Base-by-base conservation (phyloP, 805 yeast species). In the Naumovozyma dairenensis region DNA sequence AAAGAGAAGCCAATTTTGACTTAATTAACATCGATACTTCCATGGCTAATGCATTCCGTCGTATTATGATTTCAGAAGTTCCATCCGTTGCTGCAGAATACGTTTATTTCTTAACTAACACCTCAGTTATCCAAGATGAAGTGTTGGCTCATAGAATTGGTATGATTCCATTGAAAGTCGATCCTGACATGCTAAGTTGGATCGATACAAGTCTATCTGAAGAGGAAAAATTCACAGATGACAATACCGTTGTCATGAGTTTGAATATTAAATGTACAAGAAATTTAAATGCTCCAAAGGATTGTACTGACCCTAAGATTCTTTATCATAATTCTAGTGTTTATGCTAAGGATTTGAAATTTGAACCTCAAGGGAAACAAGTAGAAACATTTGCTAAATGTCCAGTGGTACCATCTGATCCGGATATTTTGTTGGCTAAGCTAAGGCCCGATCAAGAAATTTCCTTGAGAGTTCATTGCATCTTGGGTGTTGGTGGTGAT, bases 371-470 rank as follows among this genome's bases (percentile, higher is more conserved):
- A 51, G 97, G 96, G 18, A 72, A 74, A 40, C 98, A 92, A 62
- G 60, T 65, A 13, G 89, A 80, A 46, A 59, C 66, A 25, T 84
- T 82, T 61, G 74, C 78, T 43, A 66, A 69, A 35, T 60, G 57
- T 33, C 84, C 87, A 1, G 83, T 80, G 25, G 77, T 65, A 7
- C 80, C 94, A 16, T 70, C 81, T 38, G 92, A 87, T 61, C 95
- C 96, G 24, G 80, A 92, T 57, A 83, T 92, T 45, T 63, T 92
- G 43, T 60, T 92, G 34, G 96, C 95, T 33, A 92, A 92, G 62
- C 67, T 92, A 51, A 75, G 98, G 51, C 97, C 97, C 5, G 96
- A 96, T 31, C 98, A 92, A 64, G 97, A 92, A 62, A 87, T 92
- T 43, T 73, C 89, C 18, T 67, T 92, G 44, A 71, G 86, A 53